Evolutionary conservation across 345 rosid species (phyloP), one percentile per base, ranked within the genome.

Genomic region (Populus alba): DNA sequence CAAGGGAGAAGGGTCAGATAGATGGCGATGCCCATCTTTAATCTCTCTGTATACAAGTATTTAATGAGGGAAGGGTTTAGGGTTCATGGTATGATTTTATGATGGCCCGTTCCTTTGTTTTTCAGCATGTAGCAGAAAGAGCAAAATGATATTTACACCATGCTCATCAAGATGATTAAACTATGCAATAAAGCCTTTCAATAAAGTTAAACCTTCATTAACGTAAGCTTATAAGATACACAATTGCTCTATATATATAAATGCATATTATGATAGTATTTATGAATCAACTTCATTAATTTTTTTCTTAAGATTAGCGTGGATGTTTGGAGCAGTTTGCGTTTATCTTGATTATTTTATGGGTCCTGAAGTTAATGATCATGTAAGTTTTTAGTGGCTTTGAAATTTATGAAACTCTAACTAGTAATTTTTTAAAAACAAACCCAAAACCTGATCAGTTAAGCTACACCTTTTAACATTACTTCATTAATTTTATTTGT

Each of bases 1-100:
- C 89, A 65, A 87, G 79, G 33, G 25, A 72, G 79, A 20, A 33
- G 38, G 71, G 73, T 78, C 74, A 80, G 88, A 83, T 73, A 67
- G 77, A 81, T 72, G 74, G 81, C 61, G n/a, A 66, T 9, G 61
- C 35, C 63, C 39, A 53, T 23, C 72, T 8, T 75, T 53, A 57
- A 74, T 63, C 43, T 63, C 41, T 67, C 23, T 33, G 16, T 3
- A 76, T 69, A 11, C 7, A 74, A 27, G 23, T n/a, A 37, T 78
- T 71, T 8, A 65, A 70, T 20, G 71, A 63, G 47, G 65, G 20
- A 33, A 49, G 55, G 45, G 45, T 41, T 12, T 33, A 37, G 25
- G 68, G 29, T 37, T 4, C 8, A 49, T 13, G 68, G 55, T 53
- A 22, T 3, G 17, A 31, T 55, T 77, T 71, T 39, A 70, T 70